Conservation (phyloP, 108 stramenopile species). For the Conticribra weissflogii region DNA sequence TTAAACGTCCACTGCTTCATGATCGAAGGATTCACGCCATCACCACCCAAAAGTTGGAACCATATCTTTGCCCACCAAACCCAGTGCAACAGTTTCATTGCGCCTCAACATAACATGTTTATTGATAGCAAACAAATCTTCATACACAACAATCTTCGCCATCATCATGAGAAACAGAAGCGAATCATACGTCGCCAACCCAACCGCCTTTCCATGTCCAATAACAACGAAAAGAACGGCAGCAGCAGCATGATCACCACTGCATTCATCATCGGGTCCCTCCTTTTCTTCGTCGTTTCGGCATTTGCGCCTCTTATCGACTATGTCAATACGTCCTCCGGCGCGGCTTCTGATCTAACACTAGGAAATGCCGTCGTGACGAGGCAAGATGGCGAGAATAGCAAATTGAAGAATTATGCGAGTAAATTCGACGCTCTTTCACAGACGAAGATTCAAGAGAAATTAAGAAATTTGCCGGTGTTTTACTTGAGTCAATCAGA, state of each 20-base stretch:
- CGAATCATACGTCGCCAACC: not conserved
- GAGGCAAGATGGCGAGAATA: conserved; percentile 49
- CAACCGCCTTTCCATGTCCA: not conserved
- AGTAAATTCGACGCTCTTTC: conserved; percentile 46
- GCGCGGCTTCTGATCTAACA: conserved; percentile 15
- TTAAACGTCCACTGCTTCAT: too few relatives aligned
- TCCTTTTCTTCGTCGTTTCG: conserved; percentile 31
- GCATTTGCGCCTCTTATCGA: conserved; percentile 26
- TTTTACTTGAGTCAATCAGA: conserved; percentile 44
- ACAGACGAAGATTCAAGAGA: conserved; percentile 52
- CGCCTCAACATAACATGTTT: too few relatives aligned
- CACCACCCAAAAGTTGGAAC: too few relatives aligned
- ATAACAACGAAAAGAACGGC: conserved; percentile 5
- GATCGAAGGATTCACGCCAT: too few relatives aligned
- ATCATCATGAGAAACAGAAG: too few relatives aligned
- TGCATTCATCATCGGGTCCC: conserved; percentile 12
- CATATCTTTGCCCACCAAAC: too few relatives aligned
- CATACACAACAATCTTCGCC: too few relatives aligned
- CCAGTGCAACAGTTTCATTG: too few relatives aligned
- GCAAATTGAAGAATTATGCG: conserved; percentile 33
- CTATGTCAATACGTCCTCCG: conserved; percentile 2
- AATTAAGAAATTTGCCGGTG: conserved; percentile 55
- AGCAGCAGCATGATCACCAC: conserved; percentile 10
- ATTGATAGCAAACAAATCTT: too few relatives aligned
- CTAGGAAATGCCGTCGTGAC: conserved; percentile 60